phyloP scores from a whole-genome alignment of 1,139 yeast genomes.

The Pichia norvegensis region DNA sequence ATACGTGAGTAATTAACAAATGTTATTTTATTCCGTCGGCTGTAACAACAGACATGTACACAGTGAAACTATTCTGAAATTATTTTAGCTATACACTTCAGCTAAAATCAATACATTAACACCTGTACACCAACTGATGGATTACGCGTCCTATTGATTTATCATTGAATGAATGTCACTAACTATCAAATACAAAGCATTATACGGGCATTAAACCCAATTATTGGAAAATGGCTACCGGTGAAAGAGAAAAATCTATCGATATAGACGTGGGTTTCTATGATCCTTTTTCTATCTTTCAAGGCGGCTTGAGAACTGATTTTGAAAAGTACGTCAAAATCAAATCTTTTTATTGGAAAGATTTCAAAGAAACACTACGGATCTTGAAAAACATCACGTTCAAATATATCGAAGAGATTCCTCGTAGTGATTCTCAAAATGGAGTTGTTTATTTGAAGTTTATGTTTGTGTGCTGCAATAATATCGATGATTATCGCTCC shows the following conservation, averaged over 20 bases:
- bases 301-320: slow-evolving; percentile 40
- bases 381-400: slow-evolving; percentile 62
- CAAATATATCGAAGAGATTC: slow-evolving; percentile 53
- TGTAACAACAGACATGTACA: no score
- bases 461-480: slow-evolving; percentile 61
- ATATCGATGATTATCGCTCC: slow-evolving; percentile 64
- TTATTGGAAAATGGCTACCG: not conserved
- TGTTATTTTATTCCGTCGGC: no score
- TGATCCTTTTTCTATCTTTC: slow-evolving; percentile 74
- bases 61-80: no score
- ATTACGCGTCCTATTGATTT: no score
- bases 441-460: slow-evolving; percentile 49
- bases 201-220: no score
- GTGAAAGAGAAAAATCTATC: slow-evolving; percentile 1
- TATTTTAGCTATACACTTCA: no score
- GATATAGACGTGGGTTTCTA: slow-evolving; percentile 47
- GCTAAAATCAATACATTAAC: no score
- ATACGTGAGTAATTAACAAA: no score
- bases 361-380: slow-evolving; percentile 46
- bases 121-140: no score
- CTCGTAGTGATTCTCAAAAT: slow-evolving; percentile 21
- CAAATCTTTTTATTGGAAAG: slow-evolving; percentile 75
- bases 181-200: no score
- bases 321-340: slow-evolving; percentile 53
- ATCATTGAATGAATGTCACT: no score